Conservation (phyloP, 495 filamentous ascomycete species). For the Cudoniella acicularis region DNA sequence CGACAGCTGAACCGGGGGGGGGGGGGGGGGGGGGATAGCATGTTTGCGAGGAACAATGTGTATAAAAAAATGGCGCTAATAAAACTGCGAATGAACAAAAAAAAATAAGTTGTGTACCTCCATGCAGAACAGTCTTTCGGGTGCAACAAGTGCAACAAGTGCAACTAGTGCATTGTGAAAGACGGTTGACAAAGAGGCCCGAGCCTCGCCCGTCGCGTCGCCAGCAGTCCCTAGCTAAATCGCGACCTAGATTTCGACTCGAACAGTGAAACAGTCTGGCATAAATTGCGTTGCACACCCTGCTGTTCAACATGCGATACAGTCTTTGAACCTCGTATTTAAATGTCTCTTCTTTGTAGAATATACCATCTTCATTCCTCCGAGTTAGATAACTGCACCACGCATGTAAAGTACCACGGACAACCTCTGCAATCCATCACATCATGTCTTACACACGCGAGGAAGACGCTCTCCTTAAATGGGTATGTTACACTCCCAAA, state of each 20-base stretch:
- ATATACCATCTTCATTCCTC: neutral
- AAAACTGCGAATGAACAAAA: no score
- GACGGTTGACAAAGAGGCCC: neutral
- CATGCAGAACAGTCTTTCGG: no score
- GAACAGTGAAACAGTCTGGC: constrained; percentile 15
- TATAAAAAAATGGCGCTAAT: no score
- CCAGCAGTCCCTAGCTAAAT: constrained; percentile 1
- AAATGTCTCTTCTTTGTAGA: neutral
- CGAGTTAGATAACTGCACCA: neutral
- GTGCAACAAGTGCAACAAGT: no score
- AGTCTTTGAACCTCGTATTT: neutral
- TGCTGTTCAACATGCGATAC: constrained; percentile 16
- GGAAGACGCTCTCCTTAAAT: constrained; percentile 21
- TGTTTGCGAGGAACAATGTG: no score
- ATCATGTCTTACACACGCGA: constrained; percentile 2
- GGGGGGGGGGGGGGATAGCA: no score
- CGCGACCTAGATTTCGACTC: neutral
- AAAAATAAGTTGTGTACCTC: no score
- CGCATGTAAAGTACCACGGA: neutral
- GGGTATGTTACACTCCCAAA: no score
- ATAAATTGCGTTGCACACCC: constrained; percentile 8
- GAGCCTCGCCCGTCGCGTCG: neutral
- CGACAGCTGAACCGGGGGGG: no score
- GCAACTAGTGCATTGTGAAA: neutral
- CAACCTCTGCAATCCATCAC: constrained; percentile 5